phyloP scores from a whole-genome alignment of 139 green algal species.

The Chlorella sp. region DNA sequence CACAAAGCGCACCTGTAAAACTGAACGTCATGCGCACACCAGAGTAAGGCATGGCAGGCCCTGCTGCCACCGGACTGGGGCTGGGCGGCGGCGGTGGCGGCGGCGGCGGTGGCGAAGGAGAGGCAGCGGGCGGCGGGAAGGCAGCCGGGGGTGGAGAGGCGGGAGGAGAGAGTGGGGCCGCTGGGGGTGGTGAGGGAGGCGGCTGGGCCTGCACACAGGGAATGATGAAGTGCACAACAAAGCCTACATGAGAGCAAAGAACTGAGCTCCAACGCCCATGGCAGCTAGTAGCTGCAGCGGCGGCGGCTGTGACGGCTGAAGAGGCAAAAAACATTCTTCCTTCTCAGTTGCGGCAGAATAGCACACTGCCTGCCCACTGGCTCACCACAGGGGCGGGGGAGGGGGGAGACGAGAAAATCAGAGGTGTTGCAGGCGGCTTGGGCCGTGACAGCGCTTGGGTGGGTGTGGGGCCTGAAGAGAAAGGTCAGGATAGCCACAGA shows the following conservation, averaged over 20 bases:
- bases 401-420: too few species aligned
- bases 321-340: too few species aligned
- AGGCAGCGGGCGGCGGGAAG: not conserved
- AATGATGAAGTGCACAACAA: too few species aligned
- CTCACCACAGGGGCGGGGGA: too few species aligned
- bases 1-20: conserved; percentile 1
- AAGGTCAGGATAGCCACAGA: too few species aligned
- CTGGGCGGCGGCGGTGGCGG: not conserved
- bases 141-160: not conserved
- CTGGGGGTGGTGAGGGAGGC: not conserved
- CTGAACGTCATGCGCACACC: conserved; percentile 10
- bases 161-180: not conserved
- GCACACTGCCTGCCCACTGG: too few species aligned
- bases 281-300: too few species aligned
- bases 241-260: too few species aligned
- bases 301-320: too few species aligned
- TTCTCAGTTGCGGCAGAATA: too few species aligned
- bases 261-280: too few species aligned
- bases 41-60: not conserved
- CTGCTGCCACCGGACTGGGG: not conserved
- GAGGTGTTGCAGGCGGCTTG: not conserved
- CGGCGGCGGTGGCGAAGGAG: not conserved
- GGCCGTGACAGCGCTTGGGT: not conserved
- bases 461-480: not conserved
- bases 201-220: not conserved